Base-by-base conservation (phyloP, 352 stramenopile species). In the Globisporangium alternatum region DNA sequence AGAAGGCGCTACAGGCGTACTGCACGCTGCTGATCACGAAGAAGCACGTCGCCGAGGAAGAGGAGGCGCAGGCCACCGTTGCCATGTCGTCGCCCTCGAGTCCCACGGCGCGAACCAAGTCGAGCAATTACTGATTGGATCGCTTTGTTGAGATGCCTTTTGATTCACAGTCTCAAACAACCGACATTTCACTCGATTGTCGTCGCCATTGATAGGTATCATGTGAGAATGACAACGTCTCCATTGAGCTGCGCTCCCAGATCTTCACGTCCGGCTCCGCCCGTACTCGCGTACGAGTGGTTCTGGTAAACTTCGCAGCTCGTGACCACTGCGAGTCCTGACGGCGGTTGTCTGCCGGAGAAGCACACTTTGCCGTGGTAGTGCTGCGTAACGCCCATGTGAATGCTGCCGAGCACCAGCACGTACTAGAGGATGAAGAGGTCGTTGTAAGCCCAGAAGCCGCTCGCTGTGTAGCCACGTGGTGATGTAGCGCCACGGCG, bases 1-100 rank as follows among this genome's bases (percentile, higher is more conserved):
- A 90, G 67, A 89, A 89, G 54, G 76, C 77, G 17, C 39, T 91
- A 22, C 80, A 89, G 49, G 79, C 81, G 21, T 91, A 91, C 63
- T 91, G 82, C 48, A 86, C 80, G 7, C 62, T 88, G 43, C 60
- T 91, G 10, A 67, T 89, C 60, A 86, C 75, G 60, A 78, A 83
- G 51, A 89, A 86, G 28, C 64, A 67, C n/a, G 47, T 52, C 0
- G 65, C 43, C 3, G 74, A 84, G 22, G 72, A 71, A 8, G 68
- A 83, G 2, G 70, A 86, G 30, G 59, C 45, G 28, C 41, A 61
- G 33, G 22, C 21, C 9, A 9, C 44, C 7, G 30, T 21, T 7
- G 12, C 41, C 5, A 15, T 33, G 10, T 13, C 28, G 13, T 25
- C 58, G 21, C 13, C 21, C 28, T 35, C 37, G 5, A 54, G 30